These are phyloP conservation scores for Zoysia japonica DNA, from an alignment of 176 grass and related monocot genomes.

Conservation along the genomic window DNA sequence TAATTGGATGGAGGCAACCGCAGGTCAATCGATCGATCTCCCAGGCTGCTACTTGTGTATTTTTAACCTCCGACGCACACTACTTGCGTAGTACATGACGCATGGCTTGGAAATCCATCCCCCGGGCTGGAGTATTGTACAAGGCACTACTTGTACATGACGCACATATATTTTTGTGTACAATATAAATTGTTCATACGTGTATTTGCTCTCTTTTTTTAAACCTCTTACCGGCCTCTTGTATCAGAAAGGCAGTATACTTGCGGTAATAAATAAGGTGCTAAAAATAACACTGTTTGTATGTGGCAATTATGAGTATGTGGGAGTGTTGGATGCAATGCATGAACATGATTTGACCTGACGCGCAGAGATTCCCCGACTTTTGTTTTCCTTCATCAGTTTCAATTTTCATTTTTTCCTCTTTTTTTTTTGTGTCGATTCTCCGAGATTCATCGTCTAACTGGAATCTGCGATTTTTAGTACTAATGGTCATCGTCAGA, in stretches of 20 bases:
- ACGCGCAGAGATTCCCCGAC: constrained; percentile 6
- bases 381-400: constrained; percentile 40
- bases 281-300: too few species aligned
- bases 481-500: background rate
- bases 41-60: too few species aligned
- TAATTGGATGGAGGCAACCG: constrained; percentile 12
- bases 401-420: background rate
- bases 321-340: constrained; percentile 27
- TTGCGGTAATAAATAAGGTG: too few species aligned
- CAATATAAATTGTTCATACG: constrained; percentile 9
- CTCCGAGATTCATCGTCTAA: background rate
- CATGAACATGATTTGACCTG: constrained; percentile 34
- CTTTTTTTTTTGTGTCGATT: background rate
- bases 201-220: background rate
- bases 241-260: too few species aligned
- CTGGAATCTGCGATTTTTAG: background rate
- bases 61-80: too few species aligned
- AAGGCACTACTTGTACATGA: background rate
- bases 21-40: constrained; percentile 21
- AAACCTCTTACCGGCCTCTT: too few species aligned
- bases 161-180: background rate
- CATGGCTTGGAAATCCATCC: background rate
- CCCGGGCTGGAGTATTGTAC: constrained; percentile 24
- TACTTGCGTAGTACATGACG: too few species aligned
- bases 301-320: background rate